phyloP scores from a whole-genome alignment of 306 rosid genomes.

The Rosa multiflora region DNA sequence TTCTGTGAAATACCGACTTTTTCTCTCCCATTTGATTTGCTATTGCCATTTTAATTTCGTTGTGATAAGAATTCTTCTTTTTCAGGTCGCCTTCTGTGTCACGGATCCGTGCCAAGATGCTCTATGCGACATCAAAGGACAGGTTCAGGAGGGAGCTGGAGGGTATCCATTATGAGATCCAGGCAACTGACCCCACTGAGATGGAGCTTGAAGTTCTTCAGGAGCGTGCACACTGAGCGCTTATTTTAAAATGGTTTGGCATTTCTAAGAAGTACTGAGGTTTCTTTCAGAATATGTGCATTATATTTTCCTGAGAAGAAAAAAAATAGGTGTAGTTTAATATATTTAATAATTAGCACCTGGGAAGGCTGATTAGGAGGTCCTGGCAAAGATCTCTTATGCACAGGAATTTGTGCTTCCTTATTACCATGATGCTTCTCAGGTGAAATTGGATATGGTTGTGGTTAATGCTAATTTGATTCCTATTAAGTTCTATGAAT shows the following conservation, averaged over 20 bases:
- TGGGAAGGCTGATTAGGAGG: slow-evolving; percentile 64
- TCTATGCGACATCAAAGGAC: slow-evolving; percentile 79
- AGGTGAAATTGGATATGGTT: slow-evolving; percentile 39
- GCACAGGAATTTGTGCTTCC: slow-evolving; percentile 50
- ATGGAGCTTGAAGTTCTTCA: slow-evolving; percentile 77
- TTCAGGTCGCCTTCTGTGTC: slow-evolving; percentile 75
- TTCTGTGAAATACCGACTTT: neutral
- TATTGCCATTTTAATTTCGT: neutral
- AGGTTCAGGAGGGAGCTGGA: slow-evolving; percentile 76
- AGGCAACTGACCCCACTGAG: slow-evolving; percentile 83
- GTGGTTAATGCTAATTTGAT: slow-evolving; percentile 30
- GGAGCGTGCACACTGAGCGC: slow-evolving; percentile 67
- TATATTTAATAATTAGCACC: slow-evolving; percentile 44
- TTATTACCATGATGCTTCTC: slow-evolving; percentile 61
- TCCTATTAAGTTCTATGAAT: slow-evolving; percentile 4
- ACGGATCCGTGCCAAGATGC: slow-evolving; percentile 80
- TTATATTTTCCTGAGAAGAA: slow-evolving; percentile 16
- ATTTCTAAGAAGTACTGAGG: slow-evolving; percentile 34
- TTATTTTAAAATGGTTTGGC: slow-evolving; percentile 18
- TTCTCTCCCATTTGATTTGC: neutral
- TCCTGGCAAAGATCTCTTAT: slow-evolving; percentile 35
- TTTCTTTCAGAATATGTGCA: slow-evolving; percentile 29
- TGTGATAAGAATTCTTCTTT: neutral
- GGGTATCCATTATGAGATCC: slow-evolving; percentile 85
- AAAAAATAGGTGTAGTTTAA: slow-evolving; percentile 25